phyloP scores from a whole-genome alignment of 805 yeast species.

The Myxozyma neotropica region DNA sequence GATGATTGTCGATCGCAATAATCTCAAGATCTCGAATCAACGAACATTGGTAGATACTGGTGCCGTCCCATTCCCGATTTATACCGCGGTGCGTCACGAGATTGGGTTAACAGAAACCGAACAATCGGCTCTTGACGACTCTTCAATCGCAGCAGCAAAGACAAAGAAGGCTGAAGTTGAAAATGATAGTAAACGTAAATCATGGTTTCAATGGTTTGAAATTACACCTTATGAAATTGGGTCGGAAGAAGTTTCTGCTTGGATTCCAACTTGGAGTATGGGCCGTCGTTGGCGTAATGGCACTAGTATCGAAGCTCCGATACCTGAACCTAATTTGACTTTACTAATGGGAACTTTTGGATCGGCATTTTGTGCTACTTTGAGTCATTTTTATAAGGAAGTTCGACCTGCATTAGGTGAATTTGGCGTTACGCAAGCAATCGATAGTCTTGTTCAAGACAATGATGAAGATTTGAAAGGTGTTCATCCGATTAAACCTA shows the following conservation, averaged over 20 bases:
- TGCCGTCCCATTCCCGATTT: conserved; percentile 35
- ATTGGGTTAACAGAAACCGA: conserved; percentile 27
- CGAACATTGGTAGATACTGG: conserved; percentile 32
- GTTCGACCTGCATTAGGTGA: conserved; percentile 32
- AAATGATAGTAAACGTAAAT: conserved; percentile 1
- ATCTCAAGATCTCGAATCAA: conserved; percentile 34
- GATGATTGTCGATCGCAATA: conserved; percentile 19
- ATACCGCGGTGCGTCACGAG: conserved; percentile 37
- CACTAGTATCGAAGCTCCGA: conserved; percentile 17
- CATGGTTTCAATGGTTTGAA: conserved; percentile 38
- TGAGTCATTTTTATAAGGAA: conserved; percentile 35
- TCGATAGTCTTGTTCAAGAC: conserved; percentile 27
- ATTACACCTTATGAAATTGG: conserved; percentile 38
- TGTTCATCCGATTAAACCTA: conserved; percentile 35
- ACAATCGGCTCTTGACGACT: conserved; percentile 12
- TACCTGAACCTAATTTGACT: conserved; percentile 33
- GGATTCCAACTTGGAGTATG: conserved; percentile 38
- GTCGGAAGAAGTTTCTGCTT: conserved; percentile 35
- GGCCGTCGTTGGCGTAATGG: conserved; percentile 34
- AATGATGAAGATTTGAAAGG: conserved; percentile 32
- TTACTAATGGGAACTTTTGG: conserved; percentile 37
- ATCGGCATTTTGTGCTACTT: conserved; percentile 38
- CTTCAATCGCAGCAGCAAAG: background rate
- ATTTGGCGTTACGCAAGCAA: conserved; percentile 8
- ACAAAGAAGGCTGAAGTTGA: conserved; percentile 3